phyloP scores from a whole-genome alignment of 2,329 filamentous ascomycete genomes.

The Triangularia verruculosa region DNA sequence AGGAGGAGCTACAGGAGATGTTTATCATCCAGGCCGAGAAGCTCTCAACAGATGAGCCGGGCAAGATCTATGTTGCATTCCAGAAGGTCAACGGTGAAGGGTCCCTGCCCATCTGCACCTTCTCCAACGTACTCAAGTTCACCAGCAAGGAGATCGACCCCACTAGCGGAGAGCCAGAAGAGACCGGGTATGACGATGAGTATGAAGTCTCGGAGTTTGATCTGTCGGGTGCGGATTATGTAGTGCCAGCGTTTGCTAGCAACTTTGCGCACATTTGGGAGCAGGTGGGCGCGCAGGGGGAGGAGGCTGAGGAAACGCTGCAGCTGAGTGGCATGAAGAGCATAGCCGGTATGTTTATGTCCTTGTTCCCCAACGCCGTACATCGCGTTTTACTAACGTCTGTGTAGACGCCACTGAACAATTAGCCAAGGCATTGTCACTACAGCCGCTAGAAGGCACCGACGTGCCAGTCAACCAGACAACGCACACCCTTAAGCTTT shows the following conservation, averaged over 20 bases:
- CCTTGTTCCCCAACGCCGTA: background rate
- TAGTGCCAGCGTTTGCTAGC: constrained; percentile 87
- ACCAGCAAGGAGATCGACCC: constrained; percentile 98
- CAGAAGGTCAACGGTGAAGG: constrained; percentile 74
- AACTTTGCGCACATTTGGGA: constrained; percentile 97
- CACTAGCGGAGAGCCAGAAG: constrained; percentile 87
- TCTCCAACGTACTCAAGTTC: constrained; percentile 93
- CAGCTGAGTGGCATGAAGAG: constrained; percentile 86
- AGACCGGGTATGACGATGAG: constrained; percentile 91
- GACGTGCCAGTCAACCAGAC: constrained; percentile 85
- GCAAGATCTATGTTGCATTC: constrained; percentile 94
- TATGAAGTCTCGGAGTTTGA: constrained; percentile 96
- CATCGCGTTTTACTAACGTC: constrained; percentile 1
- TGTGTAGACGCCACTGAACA: constrained; percentile 82
- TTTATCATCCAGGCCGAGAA: constrained; percentile 90
- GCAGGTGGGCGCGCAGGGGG: constrained; percentile 81
- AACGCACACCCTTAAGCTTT: constrained; percentile 91
- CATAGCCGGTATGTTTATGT: constrained; percentile 75
- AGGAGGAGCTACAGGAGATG: constrained; percentile 82
- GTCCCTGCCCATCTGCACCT: constrained; percentile 74
- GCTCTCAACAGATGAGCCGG: constrained; percentile 79
- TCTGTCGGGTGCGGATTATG: constrained; percentile 86
- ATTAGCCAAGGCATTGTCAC: constrained; percentile 77
- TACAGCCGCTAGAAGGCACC: constrained; percentile 91
- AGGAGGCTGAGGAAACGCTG: constrained; percentile 87